Conservation (phyloP, 495 filamentous ascomycete species). For the Podospora didyma region DNA sequence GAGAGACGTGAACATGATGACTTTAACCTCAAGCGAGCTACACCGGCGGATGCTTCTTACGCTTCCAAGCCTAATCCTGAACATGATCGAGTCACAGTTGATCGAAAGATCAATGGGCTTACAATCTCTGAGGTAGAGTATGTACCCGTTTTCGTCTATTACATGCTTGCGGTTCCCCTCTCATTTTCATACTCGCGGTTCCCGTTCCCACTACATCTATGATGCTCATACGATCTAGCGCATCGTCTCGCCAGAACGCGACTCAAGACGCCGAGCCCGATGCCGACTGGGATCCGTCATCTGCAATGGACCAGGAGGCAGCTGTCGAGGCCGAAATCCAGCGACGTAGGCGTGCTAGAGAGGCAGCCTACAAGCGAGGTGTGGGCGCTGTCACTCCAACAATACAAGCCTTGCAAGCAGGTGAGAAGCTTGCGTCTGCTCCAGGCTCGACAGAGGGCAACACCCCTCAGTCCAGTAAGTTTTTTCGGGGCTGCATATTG, state of each 20-base stretch:
- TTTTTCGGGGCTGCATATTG: not conserved
- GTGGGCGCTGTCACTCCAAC: conserved; percentile 70
- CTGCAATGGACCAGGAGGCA: conserved; percentile 63
- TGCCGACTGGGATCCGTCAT: conserved; percentile 42
- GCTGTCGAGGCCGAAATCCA: conserved; percentile 62
- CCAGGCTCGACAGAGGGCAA: conserved; percentile 47
- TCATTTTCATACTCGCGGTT: not conserved
- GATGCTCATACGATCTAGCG: conserved; percentile 1
- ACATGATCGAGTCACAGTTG: conserved; percentile 56
- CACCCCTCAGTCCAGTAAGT: conserved; percentile 41
- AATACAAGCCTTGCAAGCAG: conserved; percentile 70
- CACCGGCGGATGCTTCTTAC: conserved; percentile 30
- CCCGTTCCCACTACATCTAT: not conserved
- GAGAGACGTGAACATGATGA: conserved; percentile 36
- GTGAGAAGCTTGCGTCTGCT: conserved; percentile 52
- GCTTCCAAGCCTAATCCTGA: conserved; percentile 61
- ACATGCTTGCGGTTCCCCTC: not conserved
- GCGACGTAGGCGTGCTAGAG: conserved; percentile 79
- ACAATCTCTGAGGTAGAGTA: conserved; percentile 24
- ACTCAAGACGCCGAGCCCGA: conserved; percentile 24
- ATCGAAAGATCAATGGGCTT: conserved; percentile 37
- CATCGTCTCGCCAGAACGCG: conserved; percentile 3
- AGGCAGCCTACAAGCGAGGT: conserved; percentile 78
- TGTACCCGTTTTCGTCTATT: too few species aligned
- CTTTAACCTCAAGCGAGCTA: conserved; percentile 26